Conservation (phyloP, 2,329 filamentous ascomycete species). For the Chaetomiaceae sp. region DNA sequence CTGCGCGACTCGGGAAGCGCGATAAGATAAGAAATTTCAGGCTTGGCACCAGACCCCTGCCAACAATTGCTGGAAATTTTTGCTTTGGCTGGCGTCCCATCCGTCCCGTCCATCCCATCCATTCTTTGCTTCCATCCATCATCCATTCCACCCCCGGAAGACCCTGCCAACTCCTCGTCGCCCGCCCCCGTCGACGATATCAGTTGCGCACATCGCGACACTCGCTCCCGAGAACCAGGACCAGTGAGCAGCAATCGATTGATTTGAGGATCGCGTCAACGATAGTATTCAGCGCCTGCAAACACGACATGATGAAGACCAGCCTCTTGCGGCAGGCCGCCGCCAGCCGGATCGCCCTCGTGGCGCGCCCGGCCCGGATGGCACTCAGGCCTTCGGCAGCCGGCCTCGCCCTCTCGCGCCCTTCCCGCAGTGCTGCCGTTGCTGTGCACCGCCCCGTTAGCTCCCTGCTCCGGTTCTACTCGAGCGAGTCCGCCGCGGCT, state of each 20-base stretch:
- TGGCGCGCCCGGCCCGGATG: constrained; percentile 21
- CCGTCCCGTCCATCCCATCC: background rate
- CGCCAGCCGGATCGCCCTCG: constrained; percentile 24
- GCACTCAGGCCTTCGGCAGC: constrained; percentile 18
- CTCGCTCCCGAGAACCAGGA: constrained; percentile 1
- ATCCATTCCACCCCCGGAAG: background rate
- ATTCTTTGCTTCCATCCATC: background rate
- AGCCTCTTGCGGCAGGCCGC: constrained; percentile 26
- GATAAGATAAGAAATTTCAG: constrained; percentile 6
- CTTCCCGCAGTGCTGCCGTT: constrained; percentile 2
- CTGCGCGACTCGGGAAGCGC: no score
- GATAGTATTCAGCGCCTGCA: background rate
- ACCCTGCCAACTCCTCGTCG: constrained; percentile 1
- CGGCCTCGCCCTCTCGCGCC: constrained; percentile 28
- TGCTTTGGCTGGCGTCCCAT: background rate
- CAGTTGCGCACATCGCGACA: constrained; percentile 5
- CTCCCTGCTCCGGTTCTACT: constrained; percentile 34
- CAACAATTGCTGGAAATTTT: no score
- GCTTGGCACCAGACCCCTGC: background rate
- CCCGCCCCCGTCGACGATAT: constrained; percentile 1
- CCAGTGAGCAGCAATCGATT: background rate
- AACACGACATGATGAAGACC: constrained; percentile 26
- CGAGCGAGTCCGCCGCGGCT: constrained; percentile 34
- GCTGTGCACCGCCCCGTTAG: constrained; percentile 13
- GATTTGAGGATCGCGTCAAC: background rate